Base-by-base conservation (phyloP, 2,329 filamentous ascomycete species). In the Aureobasidium mangrovei region DNA sequence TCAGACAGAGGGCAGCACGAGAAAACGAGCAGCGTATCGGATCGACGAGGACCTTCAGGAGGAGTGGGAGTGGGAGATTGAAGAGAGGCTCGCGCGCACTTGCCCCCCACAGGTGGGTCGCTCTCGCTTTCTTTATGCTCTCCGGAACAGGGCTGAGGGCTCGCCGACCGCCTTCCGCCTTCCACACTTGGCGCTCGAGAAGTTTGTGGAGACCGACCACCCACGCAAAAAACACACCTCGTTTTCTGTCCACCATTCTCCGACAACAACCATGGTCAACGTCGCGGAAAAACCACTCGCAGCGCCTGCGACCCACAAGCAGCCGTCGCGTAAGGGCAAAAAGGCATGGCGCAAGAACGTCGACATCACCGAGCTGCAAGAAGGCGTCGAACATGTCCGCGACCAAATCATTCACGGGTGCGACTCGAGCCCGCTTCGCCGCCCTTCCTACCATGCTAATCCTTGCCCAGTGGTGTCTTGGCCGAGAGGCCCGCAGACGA, bases 331-430 rank as follows among this genome's bases (percentile, higher is more conserved):
- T 67, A 98, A 98, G 70, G 93, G 94, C 64, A 97, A 97, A 74
- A 97, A 95, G 75, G 91, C 93, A 32, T 98, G 93, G 93, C 82
- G 93, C 67, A 98, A 97, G 71, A 95, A 98, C 73, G 89, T 98
- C 70, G 89, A 98, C 72, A 81, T 97, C 58, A 85, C 88, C 29
- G 85, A 95, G 59, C 81, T 98, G 28, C 80, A 91, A 64, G 74
- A 85, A 53, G 93, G 93, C 57, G 80, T 98, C 33, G 85, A 90
- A 59, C 79, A 86, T 65, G 75, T 94, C 61, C 89, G 93, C 64
- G 86, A 94, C 56, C 87, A 97, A 74, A 85, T 96, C 58, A 93
- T 95, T 61, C 80, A 85, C 76, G 93, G 93, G 89, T 91, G 77
- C 57, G 64, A 52, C 24, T 4, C 5, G 3, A 4, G 4, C 9